phyloP scores from a whole-genome alignment of 2,329 filamentous ascomycete species.

The Apiospora rasikravindrae region DNA sequence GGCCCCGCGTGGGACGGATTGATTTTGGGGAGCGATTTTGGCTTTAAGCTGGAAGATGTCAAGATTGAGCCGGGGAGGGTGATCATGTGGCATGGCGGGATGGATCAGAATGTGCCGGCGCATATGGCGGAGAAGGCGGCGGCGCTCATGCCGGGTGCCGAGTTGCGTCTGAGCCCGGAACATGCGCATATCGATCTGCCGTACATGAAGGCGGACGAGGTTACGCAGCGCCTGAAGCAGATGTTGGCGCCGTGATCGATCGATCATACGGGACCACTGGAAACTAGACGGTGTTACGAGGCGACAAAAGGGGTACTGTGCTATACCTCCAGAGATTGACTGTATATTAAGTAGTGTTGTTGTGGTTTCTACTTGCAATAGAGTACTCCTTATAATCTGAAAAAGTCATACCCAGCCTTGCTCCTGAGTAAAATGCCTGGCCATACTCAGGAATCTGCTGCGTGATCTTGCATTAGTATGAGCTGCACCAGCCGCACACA shows the following conservation, averaged over 20 bases:
- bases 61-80: slow-evolving; percentile 25
- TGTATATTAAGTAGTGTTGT: too few relatives aligned
- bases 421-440: too few relatives aligned
- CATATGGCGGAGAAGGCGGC: slow-evolving; percentile 31
- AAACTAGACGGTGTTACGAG: too few relatives aligned
- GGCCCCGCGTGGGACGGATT: slow-evolving; percentile 26
- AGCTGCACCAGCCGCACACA: not conserved
- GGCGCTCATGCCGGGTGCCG: slow-evolving; percentile 25
- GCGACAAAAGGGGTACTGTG: too few relatives aligned
- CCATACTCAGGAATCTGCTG: too few relatives aligned
- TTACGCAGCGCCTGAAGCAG: slow-evolving; percentile 24
- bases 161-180: slow-evolving; percentile 25
- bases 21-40: slow-evolving; percentile 27
- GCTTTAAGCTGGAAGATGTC: slow-evolving; percentile 31
- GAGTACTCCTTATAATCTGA: too few relatives aligned
- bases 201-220: slow-evolving; percentile 27
- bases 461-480: too few relatives aligned
- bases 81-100: slow-evolving; percentile 31
- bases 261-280: not conserved
- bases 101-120: slow-evolving; percentile 32
- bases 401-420: too few relatives aligned
- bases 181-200: slow-evolving; percentile 31
- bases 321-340: too few relatives aligned
- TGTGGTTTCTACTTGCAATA: too few relatives aligned
- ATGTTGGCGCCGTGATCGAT: slow-evolving; percentile 25